phyloP scores from a whole-genome alignment of 2,329 filamentous ascomycete species.

The Biscogniauxia marginata region DNA sequence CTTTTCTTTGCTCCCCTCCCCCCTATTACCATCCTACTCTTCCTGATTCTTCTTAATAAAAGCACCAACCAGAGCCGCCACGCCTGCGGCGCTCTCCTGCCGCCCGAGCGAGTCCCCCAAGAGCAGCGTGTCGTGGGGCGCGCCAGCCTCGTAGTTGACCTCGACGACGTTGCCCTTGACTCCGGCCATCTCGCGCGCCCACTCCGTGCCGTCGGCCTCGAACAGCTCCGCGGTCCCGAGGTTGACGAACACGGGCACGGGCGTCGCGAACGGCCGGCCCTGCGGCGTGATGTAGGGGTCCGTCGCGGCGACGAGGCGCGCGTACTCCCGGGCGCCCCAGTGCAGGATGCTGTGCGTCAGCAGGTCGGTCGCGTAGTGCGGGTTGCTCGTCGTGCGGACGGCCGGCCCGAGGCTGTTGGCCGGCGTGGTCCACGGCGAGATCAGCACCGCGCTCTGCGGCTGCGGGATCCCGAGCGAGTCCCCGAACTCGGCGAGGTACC shows the following conservation, averaged over 20 bases:
- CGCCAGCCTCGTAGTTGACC: constrained; percentile 39
- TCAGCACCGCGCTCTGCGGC: constrained; percentile 37
- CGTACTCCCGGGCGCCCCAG: constrained; percentile 43
- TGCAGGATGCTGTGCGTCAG: constrained; percentile 35
- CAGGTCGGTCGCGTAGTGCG: constrained; percentile 37
- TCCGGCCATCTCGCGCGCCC: constrained; percentile 49
- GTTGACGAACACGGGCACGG: constrained; percentile 24
- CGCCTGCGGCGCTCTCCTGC: constrained; percentile 29
- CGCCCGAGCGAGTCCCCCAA: constrained; percentile 42
- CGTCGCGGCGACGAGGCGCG: constrained; percentile 19
- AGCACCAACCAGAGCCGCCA: constrained; percentile 22
- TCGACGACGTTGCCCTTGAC: constrained; percentile 29
- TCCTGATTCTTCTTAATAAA: constrained; percentile 19
- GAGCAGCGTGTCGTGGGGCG: constrained; percentile 46
- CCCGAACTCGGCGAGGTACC: constrained; percentile 44
- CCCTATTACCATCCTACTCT: neutral
- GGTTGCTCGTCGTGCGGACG: constrained; percentile 11
- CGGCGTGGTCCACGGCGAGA: constrained; percentile 28
- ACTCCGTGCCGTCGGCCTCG: constrained; percentile 47
- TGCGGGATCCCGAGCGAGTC: constrained; percentile 14
- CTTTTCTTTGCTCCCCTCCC: too few species aligned
- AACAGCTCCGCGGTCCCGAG: constrained; percentile 30
- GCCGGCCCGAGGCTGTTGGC: constrained; percentile 14
- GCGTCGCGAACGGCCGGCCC: constrained; percentile 21
- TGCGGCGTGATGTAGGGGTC: constrained; percentile 36